A percentile compares a stretch with the other conserved stretches of the same genome.
Evolutionary conservation across 2,329 filamentous ascomycete species (phyloP).

Genomic region (Chrysosporium queenslandicum): DNA sequence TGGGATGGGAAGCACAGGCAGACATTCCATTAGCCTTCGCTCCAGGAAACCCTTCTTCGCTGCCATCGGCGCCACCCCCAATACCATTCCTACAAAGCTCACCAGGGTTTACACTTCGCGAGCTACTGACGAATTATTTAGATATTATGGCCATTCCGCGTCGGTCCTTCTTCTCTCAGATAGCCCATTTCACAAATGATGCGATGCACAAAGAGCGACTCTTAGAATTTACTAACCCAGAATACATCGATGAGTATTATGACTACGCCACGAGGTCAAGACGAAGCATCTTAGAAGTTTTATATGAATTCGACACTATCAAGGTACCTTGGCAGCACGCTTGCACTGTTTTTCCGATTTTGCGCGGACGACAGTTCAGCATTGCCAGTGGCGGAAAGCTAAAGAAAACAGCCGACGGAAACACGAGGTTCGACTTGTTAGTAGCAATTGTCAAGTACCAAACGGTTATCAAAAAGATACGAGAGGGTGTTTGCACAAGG

Average conservation of each 20-base stretch:
- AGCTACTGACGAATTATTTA: constrained; percentile 68
- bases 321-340: constrained; percentile 66
- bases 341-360: constrained; percentile 63
- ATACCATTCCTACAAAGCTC: constrained; percentile 31
- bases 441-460: constrained; percentile 85
- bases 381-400: constrained; percentile 63
- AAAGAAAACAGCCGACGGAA: constrained; percentile 29
- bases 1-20: constrained; percentile 66
- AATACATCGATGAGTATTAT: constrained; percentile 81
- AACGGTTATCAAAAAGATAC: constrained; percentile 72
- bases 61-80: constrained; percentile 22
- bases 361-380: constrained; percentile 88
- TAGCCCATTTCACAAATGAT: constrained; percentile 65
- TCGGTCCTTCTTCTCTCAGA: constrained; percentile 70
- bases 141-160: constrained; percentile 86
- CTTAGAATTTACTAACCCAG: constrained; percentile 67
- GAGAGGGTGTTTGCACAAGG: constrained; percentile 80
- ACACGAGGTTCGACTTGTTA: constrained; percentile 57
- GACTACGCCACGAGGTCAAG: constrained; percentile 89
- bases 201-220: constrained; percentile 68
- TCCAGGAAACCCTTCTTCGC: constrained; percentile 21
- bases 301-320: constrained; percentile 80
- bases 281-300: constrained; percentile 80
- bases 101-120: constrained; percentile 53
- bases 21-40: constrained; percentile 55